Conservation (phyloP, 1,139 yeast genomes). For the Suhomyces yuchorum region DNA sequence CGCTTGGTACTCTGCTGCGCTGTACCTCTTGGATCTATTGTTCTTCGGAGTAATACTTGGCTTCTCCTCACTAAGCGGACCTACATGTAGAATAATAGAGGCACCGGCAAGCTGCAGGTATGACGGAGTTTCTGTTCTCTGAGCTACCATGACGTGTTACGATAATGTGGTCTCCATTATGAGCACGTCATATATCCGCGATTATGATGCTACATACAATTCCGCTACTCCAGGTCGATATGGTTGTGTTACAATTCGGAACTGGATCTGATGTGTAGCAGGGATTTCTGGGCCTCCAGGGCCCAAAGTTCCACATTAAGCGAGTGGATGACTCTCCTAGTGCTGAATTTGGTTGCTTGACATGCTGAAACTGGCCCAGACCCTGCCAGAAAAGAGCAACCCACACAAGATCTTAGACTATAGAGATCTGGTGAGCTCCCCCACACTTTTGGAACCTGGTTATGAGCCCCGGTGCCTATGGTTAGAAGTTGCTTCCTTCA, state of each 20-base stretch:
- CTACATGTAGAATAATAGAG: too few species aligned
- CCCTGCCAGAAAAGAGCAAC: not conserved
- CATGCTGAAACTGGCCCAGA: too few species aligned
- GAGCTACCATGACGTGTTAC: not conserved
- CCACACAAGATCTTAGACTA: not conserved
- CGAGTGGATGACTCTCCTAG: too few species aligned
- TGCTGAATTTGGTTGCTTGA: too few species aligned
- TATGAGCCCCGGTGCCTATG: not conserved
- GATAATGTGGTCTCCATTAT: not conserved
- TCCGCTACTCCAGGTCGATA: not conserved
- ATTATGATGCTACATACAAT: not conserved
- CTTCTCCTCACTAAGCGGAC: not conserved
- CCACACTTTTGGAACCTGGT: not conserved
- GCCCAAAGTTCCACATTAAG: too few species aligned
- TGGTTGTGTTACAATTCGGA: not conserved
- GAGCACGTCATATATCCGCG: not conserved
- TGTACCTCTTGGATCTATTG: not conserved
- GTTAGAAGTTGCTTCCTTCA: not conserved
- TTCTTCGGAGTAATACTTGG: not conserved
- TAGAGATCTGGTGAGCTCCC: not conserved
- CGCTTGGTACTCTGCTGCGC: too few species aligned
- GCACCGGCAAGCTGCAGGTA: not conserved
- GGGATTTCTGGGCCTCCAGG: not conserved
- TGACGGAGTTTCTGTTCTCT: not conserved
- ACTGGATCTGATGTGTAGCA: not conserved